A percentile compares a stretch with the other conserved stretches of the same genome.
Evolutionary conservation across 2,329 filamentous ascomycete species (phyloP).

Genomic region (Cercospora berteroae): DNA sequence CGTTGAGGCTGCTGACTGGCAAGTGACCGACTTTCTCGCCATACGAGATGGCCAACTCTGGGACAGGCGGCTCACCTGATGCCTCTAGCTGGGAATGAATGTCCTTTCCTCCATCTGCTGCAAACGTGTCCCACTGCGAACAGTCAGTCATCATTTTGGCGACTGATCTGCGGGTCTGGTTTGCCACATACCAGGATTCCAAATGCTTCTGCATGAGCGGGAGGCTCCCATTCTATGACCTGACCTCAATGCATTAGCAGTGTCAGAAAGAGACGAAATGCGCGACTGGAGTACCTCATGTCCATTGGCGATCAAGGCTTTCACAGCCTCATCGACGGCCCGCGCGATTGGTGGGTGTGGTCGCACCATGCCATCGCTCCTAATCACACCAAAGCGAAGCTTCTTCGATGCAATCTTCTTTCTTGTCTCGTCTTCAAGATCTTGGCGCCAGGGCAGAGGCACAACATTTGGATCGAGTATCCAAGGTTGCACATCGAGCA

Average conservation of each 20-base stretch:
- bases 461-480: not conserved
- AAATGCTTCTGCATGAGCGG: not conserved
- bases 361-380: not conserved
- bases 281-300: not conserved
- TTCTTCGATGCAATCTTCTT: not conserved
- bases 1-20: not conserved
- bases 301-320: not conserved
- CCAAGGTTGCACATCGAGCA: not conserved
- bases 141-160: not conserved
- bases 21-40: not conserved
- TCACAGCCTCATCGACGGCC: not conserved
- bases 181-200: not conserved
- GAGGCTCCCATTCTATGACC: not conserved
- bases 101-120: not conserved
- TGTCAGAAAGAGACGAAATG: not conserved
- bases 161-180: not conserved
- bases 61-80: not conserved
- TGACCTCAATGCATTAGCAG: not conserved
- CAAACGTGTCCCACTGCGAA: not conserved
- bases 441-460: not conserved
- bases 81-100: not conserved
- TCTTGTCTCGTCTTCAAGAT: not conserved
- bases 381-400: not conserved
- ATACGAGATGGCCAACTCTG: not conserved
- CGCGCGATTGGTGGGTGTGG: not conserved